These are phyloP conservation scores for Actinomortierella wolfii DNA, from an alignment of 371 early-diverging fungal species.

Conservation along the genomic window DNA sequence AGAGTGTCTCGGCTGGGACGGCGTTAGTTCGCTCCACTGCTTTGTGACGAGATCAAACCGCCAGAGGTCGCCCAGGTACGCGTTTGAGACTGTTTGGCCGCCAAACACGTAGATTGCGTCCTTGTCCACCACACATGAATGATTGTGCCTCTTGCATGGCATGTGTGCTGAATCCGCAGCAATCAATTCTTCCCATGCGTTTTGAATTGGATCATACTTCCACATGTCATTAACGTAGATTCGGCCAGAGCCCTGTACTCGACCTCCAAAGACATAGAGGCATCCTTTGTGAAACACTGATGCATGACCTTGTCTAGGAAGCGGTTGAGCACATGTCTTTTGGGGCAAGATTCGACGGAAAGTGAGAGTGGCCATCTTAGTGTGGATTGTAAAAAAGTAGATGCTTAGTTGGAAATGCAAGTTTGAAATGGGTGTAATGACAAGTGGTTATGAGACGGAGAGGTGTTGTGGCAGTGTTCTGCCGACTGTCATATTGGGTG, in stretches of 20 bases:
- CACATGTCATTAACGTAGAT: constrained; percentile 29
- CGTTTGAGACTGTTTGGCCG: constrained; percentile 20
- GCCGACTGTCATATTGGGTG: too few relatives aligned
- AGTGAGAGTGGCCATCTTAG: constrained; percentile 21
- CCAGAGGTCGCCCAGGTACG: constrained; percentile 26
- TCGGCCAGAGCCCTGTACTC: constrained; percentile 24
- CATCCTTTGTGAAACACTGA: constrained; percentile 20
- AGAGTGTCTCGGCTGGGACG: constrained; percentile 27
- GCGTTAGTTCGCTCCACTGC: constrained; percentile 21
- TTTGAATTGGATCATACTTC: constrained; percentile 15
- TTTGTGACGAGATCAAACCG: constrained; percentile 22
- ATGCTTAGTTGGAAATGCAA: constrained; percentile 10
- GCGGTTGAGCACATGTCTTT: constrained; percentile 8
- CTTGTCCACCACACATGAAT: constrained; percentile 15
- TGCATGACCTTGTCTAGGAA: constrained; percentile 29
- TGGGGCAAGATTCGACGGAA: constrained; percentile 14
- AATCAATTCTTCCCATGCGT: constrained; percentile 18
- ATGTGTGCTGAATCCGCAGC: constrained; percentile 6
- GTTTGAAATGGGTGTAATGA: too few relatives aligned
- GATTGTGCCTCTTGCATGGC: constrained; percentile 28
- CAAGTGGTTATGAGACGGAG: too few relatives aligned
- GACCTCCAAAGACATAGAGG: constrained; percentile 29
- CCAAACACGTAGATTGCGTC: constrained; percentile 24
- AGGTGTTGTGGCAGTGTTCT: too few relatives aligned
- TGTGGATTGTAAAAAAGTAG: constrained; percentile 10